Evolutionary conservation across 257 asterid genomes (phyloP), one percentile per base, ranked within the genome.

Genomic region (Solanum commersonii): DNA sequence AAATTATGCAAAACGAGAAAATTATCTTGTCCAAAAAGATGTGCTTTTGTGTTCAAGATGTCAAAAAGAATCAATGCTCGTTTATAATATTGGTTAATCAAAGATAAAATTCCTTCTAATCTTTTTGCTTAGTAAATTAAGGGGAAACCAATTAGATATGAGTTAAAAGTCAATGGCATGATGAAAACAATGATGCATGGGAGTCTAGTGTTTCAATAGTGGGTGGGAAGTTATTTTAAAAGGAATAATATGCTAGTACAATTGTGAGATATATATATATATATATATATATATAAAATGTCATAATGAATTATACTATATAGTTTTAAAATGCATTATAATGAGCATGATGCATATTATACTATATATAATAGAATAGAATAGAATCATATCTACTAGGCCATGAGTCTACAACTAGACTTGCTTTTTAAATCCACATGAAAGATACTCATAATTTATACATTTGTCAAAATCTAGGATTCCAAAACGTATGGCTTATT

Each of bases 341-440:
- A 87, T 83, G 84, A 83, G 44, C 34, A 70, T 46, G 22, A 67
- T 42, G 46, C n/a, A 44, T 23, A 67, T 49, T 73, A 35, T 35
- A 34, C 14, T 35, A 35, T 35, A 38, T 38, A 38, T 35, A 35
- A 34, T 59, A 18, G 10, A 14, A 85, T 40, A 70, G 14, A 37
- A 86, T 16, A 37, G 11, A 87, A 87, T 77, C 71, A n/a, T 65
- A 78, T 35, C 88, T 65, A 87, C 25, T 10, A 65, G 38, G 31
- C 74, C 59, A 42, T 25, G 73, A 88, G 88, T 49, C 90, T 76
- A 90, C 83, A 84, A 90, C 90, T 74, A 44, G 78, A 70, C 81
- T 74, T 87, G 88, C 91, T 90, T 91, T 90, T 40, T 93, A 91
- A 92, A 92, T 33, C 88, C 86, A 89, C 94, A 91, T 86, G 92